phyloP scores from a whole-genome alignment of 768 basidiomycete genomes.

The Psilocybe sp. region DNA sequence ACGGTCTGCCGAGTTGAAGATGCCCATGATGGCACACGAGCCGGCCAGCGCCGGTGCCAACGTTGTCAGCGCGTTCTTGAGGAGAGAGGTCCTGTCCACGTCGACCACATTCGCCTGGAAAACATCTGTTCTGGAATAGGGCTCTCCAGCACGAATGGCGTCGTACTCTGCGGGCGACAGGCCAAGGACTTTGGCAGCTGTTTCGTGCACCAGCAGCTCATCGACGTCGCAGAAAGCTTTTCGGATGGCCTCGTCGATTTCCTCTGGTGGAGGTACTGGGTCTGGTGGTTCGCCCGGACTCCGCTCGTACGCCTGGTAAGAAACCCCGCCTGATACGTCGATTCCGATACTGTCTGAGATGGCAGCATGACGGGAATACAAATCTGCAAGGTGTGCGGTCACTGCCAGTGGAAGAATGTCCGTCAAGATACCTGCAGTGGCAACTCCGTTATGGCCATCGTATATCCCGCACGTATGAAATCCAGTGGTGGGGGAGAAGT shows the following conservation, averaged over 20 bases:
- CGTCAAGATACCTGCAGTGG: conserved; percentile 30
- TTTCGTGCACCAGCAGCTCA: conserved; percentile 35
- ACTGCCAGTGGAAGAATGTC: conserved; percentile 27
- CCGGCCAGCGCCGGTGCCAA: background rate
- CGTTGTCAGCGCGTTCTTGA: no score
- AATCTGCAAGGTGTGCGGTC: conserved; percentile 19
- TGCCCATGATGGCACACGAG: conserved; percentile 38
- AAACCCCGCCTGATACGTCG: conserved; percentile 7
- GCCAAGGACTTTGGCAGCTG: conserved; percentile 23
- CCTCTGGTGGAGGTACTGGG: conserved; percentile 22
- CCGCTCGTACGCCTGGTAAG: background rate
- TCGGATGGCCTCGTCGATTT: conserved; percentile 34
- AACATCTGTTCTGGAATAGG: no score
- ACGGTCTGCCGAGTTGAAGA: conserved; percentile 39
- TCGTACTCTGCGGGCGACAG: conserved; percentile 5
- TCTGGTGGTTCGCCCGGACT: conserved; percentile 9
- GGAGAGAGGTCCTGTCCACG: no score
- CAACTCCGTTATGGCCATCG: conserved; percentile 30
- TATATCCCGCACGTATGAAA: conserved; percentile 26
- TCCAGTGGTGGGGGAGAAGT: conserved; percentile 16
- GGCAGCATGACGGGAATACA: conserved; percentile 16
- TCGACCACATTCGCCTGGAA: no score
- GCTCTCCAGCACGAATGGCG: background rate
- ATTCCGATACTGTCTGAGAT: conserved; percentile 7
- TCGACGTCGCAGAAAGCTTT: conserved; percentile 37